Base-by-base conservation (phyloP, 257 asterid genomes). In the Echium plantagineum region DNA sequence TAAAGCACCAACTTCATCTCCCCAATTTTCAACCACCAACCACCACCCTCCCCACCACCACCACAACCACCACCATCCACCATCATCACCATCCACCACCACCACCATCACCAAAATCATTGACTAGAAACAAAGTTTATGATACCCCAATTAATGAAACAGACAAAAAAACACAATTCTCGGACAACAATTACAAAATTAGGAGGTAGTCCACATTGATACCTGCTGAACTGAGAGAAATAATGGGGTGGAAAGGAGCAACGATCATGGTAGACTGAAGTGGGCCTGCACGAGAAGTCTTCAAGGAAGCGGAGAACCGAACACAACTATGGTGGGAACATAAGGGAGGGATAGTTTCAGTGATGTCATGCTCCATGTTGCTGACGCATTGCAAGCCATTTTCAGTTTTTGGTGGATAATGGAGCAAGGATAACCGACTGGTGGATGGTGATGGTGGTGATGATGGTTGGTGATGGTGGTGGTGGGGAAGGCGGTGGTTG, bases 261-360 rank as follows among this genome's bases (percentile, higher is more conserved):
- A 20, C 90, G 90, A 55, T 78, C 55, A 83, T 84, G 51, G 71
- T 83, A n/a, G 96, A 66, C 63, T 75, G 82, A 26, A 79, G 72
- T 46, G 77, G 75, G 30, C 57, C 63, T n/a, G 73, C 61, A 70
- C 70, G 66, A 9, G 81, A 73, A 4, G 78, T 30, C 60, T 69
- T 72, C 59, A 79, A 7, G 32, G 71, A 80, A 61, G 52, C 49
- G 16, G 83, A 77, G 48, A 74, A 83, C 18, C 73, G 69, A 30
- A 72, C 57, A 31, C 6, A 31, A 31, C 1, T 7, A 10, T 59
- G 49, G 69, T 38, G 60, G 69, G 72, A 68, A 78, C 22, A 9
- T 83, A 70, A 74, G 95, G 94, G 7, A 87, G 89, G 13, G 87
- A 74, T 35, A 89, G 78, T 64, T 83, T 82, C 17, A 85, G 73